Base-by-base conservation (phyloP, 2,329 filamentous ascomycete species). In the Leptographium wingfieldii region DNA sequence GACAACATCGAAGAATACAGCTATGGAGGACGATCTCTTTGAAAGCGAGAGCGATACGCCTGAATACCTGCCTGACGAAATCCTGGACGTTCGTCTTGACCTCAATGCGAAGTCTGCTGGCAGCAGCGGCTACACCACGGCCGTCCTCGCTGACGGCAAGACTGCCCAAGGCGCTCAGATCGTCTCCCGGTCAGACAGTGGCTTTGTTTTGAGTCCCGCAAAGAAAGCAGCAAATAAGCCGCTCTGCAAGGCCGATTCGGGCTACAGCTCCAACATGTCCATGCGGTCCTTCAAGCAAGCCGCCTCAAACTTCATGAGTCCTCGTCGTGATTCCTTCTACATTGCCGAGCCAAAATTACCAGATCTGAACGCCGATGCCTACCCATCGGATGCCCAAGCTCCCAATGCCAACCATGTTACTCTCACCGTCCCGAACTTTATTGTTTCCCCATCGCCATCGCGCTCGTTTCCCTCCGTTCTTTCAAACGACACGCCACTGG, bases 211-310 rank as follows among this genome's bases (percentile, higher is more conserved):
- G 1, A 78, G 74, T 58, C 75, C 76, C 5, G 72, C 72, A 1
- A 75, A 74, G 4, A 73, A 76, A 56, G 69, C 65, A 16, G 73
- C 74, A 1, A 71, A 71, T 19, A 77, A 74, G 59, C 69, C 76
- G 5, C 69, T 81, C n/a, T 75, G 77, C 38, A 83, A 83, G 63
- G 76, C 80, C 48, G 82, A 85, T 65, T 84, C 81, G 31, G 81
- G 81, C 19, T 85, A 85, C 65, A 80, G 80, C 65, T 85, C 81
- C 9, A 83, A 79, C 65, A 72, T 80, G 5, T 85, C 82, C 14
- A 68, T 83, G 22, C 75, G 78, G 48, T 84, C 81, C 0, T 74
- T 80, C n/a, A 72, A 68, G 58, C 70, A 73, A 27, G 59, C 62
- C 3, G 62, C 61, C 3, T 66, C 69, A 10, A 74, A 71, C 61